These are phyloP conservation scores for Pestalotiopsis sp. DNA, from an alignment of 2,329 filamentous ascomycete species.

Conservation along the genomic window DNA sequence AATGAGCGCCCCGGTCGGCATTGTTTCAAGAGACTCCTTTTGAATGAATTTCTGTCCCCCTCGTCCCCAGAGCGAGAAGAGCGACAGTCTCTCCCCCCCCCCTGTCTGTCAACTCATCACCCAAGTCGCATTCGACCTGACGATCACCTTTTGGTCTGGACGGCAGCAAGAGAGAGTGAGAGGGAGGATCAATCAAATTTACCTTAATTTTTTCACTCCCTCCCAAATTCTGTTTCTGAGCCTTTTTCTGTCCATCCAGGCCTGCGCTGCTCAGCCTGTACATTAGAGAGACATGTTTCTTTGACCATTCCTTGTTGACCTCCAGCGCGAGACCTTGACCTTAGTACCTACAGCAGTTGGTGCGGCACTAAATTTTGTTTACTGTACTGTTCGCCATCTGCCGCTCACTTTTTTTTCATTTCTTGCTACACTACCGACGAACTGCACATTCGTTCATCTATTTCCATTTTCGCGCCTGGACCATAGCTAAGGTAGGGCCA, in stretches of 20 bases:
- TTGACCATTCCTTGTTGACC: not conserved
- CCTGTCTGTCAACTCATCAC: slow-evolving; percentile 1
- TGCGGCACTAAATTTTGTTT: not conserved
- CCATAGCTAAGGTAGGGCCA: not conserved
- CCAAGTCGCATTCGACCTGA: not conserved
- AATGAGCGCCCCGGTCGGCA: not conserved
- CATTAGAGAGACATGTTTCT: not conserved
- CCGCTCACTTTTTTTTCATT: not conserved
- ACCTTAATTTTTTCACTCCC: not conserved
- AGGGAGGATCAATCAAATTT: not conserved
- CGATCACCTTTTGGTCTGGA: not conserved
- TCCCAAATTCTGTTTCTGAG: not conserved
- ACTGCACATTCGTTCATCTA: not conserved
- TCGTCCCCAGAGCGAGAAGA: not conserved
- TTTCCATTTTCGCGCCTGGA: not conserved
- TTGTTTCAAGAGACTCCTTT: slow-evolving; percentile 8
- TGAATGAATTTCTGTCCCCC: slow-evolving; percentile 10
- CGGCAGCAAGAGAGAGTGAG: not conserved
- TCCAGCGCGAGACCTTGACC: not conserved
- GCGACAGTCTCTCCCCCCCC: not conserved
- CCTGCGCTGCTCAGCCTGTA: not conserved
- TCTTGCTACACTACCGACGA: not conserved
- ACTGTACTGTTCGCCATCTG: not conserved
- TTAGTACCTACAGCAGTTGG: not conserved
- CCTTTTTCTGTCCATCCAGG: not conserved